Evolutionary conservation across 108 stramenopile genomes (phyloP).

Genomic region (Fragilaria radians): DNA sequence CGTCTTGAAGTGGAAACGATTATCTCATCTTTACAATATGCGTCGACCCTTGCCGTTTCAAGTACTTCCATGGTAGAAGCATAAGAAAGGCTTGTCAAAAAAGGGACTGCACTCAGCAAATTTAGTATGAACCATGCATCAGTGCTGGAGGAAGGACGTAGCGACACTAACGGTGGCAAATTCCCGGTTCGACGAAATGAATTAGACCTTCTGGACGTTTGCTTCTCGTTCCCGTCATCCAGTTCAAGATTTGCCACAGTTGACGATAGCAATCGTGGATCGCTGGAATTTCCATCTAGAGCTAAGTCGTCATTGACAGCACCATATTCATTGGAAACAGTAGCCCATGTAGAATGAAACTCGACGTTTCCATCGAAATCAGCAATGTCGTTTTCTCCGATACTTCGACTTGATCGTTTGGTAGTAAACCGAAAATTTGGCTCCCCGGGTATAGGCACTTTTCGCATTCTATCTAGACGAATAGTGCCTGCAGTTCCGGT

Average conservation of each 20-base stretch:
- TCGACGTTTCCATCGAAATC: neutral
- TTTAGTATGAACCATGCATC: conserved; percentile 81
- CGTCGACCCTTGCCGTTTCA: conserved; percentile 54
- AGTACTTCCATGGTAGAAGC: conserved; percentile 70
- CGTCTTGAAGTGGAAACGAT: conserved; percentile 35
- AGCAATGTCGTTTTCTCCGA: neutral
- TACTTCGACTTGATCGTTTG: conserved; percentile 17
- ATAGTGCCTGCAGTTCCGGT: conserved; percentile 75
- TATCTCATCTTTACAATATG: conserved; percentile 36
- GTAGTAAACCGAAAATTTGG: conserved; percentile 23
- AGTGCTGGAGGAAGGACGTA: conserved; percentile 59
- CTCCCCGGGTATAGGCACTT: no score
- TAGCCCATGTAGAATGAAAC: conserved; percentile 4
- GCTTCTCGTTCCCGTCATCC: neutral
- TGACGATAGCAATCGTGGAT: neutral
- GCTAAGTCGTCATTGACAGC: neutral
- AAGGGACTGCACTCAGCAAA: conserved; percentile 62
- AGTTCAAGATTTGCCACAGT: neutral
- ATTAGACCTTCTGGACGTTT: neutral
- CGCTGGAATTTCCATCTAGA: neutral
- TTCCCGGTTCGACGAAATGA: neutral
- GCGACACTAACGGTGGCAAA: conserved; percentile 45
- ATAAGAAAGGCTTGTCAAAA: conserved; percentile 60
- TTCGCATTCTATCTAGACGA: conserved; percentile 43
- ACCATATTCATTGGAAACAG: neutral